Conservation (phyloP, 345 rosid species). For the Iberis pinnata region DNA sequence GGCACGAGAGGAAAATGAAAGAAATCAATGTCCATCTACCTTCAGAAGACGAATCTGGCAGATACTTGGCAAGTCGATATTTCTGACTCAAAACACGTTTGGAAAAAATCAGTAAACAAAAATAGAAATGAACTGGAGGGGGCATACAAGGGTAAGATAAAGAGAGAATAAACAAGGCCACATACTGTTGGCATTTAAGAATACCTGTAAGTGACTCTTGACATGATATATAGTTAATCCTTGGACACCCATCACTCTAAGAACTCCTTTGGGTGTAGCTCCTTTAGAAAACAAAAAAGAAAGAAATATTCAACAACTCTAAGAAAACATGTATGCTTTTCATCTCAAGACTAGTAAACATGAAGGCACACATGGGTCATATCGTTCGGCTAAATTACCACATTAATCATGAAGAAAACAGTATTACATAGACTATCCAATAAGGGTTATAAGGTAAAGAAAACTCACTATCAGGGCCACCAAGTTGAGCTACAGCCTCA, state of each 20-base stretch:
- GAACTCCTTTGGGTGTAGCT: slow-evolving; percentile 98
- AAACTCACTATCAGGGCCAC: slow-evolving; percentile 96
- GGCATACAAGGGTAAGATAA: slow-evolving; percentile 4
- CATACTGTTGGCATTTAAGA: not conserved
- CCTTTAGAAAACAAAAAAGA: slow-evolving; percentile 38
- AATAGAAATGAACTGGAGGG: not conserved
- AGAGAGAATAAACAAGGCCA: not conserved
- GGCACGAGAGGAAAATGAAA: slow-evolving; percentile 10
- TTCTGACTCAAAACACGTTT: slow-evolving; percentile 48
- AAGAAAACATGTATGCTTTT: not conserved
- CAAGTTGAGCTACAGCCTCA: slow-evolving; percentile 98
- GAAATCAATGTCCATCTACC: slow-evolving; percentile 41
- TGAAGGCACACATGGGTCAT: no score
- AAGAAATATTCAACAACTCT: slow-evolving; percentile 1
- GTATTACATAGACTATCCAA: not conserved
- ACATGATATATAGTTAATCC: slow-evolving; percentile 97
- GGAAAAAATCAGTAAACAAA: not conserved
- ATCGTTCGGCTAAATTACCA: not conserved
- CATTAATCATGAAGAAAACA: not conserved
- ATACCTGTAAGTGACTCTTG: slow-evolving; percentile 96
- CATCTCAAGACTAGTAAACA: slow-evolving; percentile 7
- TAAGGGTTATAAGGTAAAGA: not conserved
- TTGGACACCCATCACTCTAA: slow-evolving; percentile 96
- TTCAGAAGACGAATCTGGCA: slow-evolving; percentile 91
- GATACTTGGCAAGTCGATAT: slow-evolving; percentile 88